These are phyloP conservation scores for Schizochytrium sp. DNA, from an alignment of 108 stramenopile genomes.

Conservation along the genomic window DNA sequence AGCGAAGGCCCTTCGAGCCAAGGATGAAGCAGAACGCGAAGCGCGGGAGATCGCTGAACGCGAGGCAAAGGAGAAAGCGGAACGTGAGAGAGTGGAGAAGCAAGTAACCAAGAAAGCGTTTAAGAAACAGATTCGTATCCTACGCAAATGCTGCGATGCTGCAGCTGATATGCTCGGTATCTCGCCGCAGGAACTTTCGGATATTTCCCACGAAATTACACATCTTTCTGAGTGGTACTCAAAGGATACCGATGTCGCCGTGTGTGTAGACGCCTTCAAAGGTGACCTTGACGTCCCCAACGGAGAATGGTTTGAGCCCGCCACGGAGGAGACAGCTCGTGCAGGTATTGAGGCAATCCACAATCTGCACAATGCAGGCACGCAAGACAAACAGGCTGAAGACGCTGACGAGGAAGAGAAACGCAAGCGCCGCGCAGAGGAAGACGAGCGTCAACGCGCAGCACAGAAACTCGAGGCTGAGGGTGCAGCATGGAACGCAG, in stretches of 20 bases:
- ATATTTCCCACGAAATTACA: conserved; percentile 8
- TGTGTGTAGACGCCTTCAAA: conserved; percentile 3
- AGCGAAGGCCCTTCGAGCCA: conserved; percentile 36
- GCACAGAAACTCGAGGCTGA: background rate
- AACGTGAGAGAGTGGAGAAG: conserved; percentile 43
- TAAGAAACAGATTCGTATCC: conserved; percentile 33
- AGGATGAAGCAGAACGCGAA: conserved; percentile 60
- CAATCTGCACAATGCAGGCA: background rate
- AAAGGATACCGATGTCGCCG: background rate
- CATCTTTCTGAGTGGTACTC: conserved; percentile 32
- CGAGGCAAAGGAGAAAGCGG: conserved; percentile 67
- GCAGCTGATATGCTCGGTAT: conserved; percentile 38
- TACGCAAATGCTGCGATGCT: conserved; percentile 34
- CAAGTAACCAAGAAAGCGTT: conserved; percentile 3
- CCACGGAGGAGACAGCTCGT: conserved; percentile 7
- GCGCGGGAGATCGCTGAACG: conserved; percentile 68
- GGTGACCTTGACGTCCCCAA: background rate
- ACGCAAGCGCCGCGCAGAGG: background rate
- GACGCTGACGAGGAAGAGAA: conserved; percentile 13
- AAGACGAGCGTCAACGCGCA: conserved; percentile 31
- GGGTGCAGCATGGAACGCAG: conserved; percentile 83
- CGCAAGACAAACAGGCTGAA: background rate
- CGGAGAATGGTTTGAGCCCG: background rate
- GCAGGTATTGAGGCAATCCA: conserved; percentile 1
- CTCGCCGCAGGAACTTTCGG: background rate